Conservation (phyloP, 140 eudicot species). For the Artemisia princeps region DNA sequence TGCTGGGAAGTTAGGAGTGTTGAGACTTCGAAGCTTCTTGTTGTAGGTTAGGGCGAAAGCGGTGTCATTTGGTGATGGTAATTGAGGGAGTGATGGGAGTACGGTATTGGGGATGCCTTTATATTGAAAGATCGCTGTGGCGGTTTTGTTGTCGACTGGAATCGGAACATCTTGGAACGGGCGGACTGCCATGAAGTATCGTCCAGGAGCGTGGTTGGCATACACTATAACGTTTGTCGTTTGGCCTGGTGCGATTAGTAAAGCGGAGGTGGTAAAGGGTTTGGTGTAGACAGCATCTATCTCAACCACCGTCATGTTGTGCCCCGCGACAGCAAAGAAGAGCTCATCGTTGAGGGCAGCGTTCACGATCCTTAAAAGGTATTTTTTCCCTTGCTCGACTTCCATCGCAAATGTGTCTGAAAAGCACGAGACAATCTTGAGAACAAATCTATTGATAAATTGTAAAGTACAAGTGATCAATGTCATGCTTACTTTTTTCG, state of each 20-base stretch:
- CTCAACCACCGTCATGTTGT: constrained; percentile 59
- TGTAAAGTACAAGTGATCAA: background rate
- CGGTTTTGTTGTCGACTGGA: constrained; percentile 59
- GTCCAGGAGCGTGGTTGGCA: constrained; percentile 39
- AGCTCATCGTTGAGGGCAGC: constrained; percentile 67
- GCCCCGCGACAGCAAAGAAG: constrained; percentile 49
- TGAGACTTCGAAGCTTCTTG: constrained; percentile 49
- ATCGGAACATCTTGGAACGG: constrained; percentile 54
- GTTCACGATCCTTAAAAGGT: constrained; percentile 49
- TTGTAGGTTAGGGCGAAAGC: constrained; percentile 37
- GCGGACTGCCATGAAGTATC: constrained; percentile 65
- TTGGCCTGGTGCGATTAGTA: constrained; percentile 63
- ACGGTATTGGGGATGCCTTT: constrained; percentile 47
- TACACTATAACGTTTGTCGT: constrained; percentile 54
- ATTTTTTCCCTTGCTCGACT: constrained; percentile 58
- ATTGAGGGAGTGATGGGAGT: constrained; percentile 45
- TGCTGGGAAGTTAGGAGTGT: constrained; percentile 46
- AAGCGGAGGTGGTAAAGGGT: constrained; percentile 43
- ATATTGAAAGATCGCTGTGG: constrained; percentile 64
- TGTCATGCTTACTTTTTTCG: constrained; percentile 45
- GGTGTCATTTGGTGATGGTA: constrained; percentile 51
- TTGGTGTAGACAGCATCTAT: constrained; percentile 61
- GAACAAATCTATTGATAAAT: background rate
- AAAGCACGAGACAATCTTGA: background rate
- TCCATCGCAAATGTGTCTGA: constrained; percentile 53